Base-by-base conservation (phyloP, 2,329 filamentous ascomycete genomes). In the Rhytidhysteron rufulum region DNA sequence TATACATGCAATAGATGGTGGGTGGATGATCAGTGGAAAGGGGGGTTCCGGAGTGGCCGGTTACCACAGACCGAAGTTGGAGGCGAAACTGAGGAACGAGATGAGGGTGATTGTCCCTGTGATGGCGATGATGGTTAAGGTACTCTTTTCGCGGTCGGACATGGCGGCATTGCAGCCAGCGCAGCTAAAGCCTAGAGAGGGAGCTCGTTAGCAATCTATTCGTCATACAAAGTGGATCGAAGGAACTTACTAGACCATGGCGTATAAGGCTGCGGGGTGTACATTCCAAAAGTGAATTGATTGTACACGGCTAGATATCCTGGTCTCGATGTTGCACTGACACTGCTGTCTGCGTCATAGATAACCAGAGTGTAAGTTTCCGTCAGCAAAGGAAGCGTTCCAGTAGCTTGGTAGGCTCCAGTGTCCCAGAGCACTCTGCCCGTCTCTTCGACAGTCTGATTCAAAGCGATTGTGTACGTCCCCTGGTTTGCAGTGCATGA, bases 321-420 rank as follows among this genome's bases (percentile, higher is more conserved):
- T 0, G 80, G 68, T 11, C 56, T 58, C 2, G 79, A 64, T 15
- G 70, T 64, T 4, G 77, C 75, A 16, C 65, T 75, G 30, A 77
- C 64, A 13, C 70, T 72, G 45, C 71, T 72, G 20, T 69, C 66
- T 6, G 75, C 69, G 59, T 85, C 82, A 53, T 81, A 78, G 41
- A 85, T 73, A 40, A 80, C 66, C 31, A 85, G 68, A 1, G 79
- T 84, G 60, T 85, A 85, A 32, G 73, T 79, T 34, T 79, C 79
- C 7, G 67, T 71, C 25, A 82, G 60, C 39, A 83, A 67, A 5
- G 75, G 74, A 15, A 70, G 59, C 5, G 72, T 71, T 6, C 67
- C 70, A 8, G 69, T 71, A 7, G 65, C 52, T 43, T 77, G 67
- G 55, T 77, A 79, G 7, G 68, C 62, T 30, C 66, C 67, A 0